Evolutionary conservation across 2,329 filamentous ascomycete species (phyloP), one percentile per base, ranked within the genome.

Genomic region (Fusarium keratoplasticum): DNA sequence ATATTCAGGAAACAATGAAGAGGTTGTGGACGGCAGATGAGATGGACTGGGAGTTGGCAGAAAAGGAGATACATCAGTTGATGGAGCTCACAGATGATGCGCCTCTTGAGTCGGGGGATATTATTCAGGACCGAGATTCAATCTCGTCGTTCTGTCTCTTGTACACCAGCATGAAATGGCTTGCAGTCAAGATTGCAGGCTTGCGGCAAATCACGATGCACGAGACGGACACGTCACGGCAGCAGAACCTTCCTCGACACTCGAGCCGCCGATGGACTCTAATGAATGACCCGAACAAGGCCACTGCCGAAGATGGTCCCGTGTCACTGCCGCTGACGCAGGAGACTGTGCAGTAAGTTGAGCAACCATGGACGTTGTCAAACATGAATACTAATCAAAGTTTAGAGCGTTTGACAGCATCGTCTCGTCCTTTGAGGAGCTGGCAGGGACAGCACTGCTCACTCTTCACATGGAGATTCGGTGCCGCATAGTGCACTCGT

Each of bases 131-230:
- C 79, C 91, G 94, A 29, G 97, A 98, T 81, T 93, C 92, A 5
- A 92, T 98, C 31, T 91, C 93, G 50, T 93, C 93, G 5, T 85
- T 99, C 6, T 98, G 95, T 76, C 89, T 98, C 42, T 86, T 99
- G 38, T 97, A 98, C 82, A 98, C 95, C 59, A 98, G 95, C 85
- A 97, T 98, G 95, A 96, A 97, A 86, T 99, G 96, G 96, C 90
- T 99, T 38, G 92, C 94, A 22, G 92, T 92, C 76, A 96, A 96
- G 83, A 91, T 97, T 47, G 86, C 88, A n/a, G 88, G 94, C 66
- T 87, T 99, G 62, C 90, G 96, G 47, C 92, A 96, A 79, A 95
- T 98, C 78, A 96, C 94, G 22, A 87, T 89, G 61, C 91, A 93
- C 70, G 91, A 94, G 54, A 89, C 90, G 40, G 91, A 95, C 81